Evolutionary conservation across 2,329 filamentous ascomycete species (phyloP), one percentile per base, ranked within the genome.

Genomic region (Alternaria sp.): DNA sequence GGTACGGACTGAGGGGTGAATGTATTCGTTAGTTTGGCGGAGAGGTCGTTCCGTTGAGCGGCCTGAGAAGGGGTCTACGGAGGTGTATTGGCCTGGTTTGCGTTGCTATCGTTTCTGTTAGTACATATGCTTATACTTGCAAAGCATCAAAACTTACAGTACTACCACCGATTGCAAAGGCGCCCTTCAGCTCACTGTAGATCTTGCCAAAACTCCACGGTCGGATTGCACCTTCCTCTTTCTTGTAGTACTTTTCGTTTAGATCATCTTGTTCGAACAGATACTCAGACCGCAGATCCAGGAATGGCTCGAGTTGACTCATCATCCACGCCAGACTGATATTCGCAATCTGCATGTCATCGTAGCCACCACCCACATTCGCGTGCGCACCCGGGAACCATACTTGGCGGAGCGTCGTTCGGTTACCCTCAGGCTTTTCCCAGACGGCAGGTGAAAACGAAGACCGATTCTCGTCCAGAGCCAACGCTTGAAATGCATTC

Each of bases 271-370:
- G 80, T 64, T 84, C 82, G 23, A 84, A 78, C 15, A 85, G 63
- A 64, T 84, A 85, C 49, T 83, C 81, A 5, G 79, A 75, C 56
- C 84, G 77, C 69, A 85, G 81, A 62, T 85, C 83, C 61, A 84
- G 70, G 47, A 84, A 83, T 1, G 80, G 80, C 56, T 81, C 77
- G 47, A 86, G 73, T 60, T 87, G 84, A 54, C 82, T 81, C 70
- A 87, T 85, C 85, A 88, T 87, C 85, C 85, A 88, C 5, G 85
- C 85, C 2, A 87, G 73, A 6, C 83, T 81, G 26, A 87, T 85
- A 44, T 86, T 84, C 11, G 83, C 81, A 32, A 85, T 79, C 30
- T 85, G 81, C 64, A 76, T 72, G 43, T 79, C 77, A 56, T 79
- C 77, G 45, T 81, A 82, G 0, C 84, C 83, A 25, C 85, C 85